These are phyloP conservation scores for Scopulariopsis brevicaulis DNA, from an alignment of 2,329 filamentous ascomycete species.

Conservation along the genomic window DNA sequence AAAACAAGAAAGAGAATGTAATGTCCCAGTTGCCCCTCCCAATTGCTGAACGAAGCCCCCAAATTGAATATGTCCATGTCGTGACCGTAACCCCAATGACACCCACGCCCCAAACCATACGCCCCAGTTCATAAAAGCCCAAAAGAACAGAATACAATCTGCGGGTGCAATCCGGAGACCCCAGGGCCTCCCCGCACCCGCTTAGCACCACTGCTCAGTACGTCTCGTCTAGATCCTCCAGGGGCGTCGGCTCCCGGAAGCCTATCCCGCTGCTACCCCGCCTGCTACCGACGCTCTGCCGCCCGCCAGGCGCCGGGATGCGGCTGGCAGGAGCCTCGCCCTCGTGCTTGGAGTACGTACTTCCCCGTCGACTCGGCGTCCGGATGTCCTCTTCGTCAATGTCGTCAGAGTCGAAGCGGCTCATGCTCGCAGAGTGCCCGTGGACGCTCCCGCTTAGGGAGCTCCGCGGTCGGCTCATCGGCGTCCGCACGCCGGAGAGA, in stretches of 20 bases:
- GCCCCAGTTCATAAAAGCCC: constrained; percentile 1
- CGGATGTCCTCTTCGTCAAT: constrained; percentile 29
- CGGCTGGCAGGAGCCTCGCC: constrained; percentile 22
- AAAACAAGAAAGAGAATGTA: constrained; percentile 4
- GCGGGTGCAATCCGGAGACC: not conserved
- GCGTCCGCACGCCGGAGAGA: constrained; percentile 47
- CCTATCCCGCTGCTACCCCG: constrained; percentile 27
- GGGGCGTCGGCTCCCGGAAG: constrained; percentile 7
- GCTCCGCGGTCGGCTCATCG: constrained; percentile 58
- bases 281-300: constrained; percentile 27
- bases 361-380: constrained; percentile 42
- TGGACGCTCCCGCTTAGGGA: constrained; percentile 56
- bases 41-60: not conserved
- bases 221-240: constrained; percentile 42
- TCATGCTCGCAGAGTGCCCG: constrained; percentile 46
- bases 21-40: not conserved
- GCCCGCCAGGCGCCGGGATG: constrained; percentile 30
- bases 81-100: constrained; percentile 2
- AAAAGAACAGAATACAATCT: not conserved
- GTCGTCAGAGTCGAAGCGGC: constrained; percentile 34
- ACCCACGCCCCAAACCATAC: not conserved
- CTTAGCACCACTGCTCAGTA: constrained; percentile 22
- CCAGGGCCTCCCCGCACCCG: not conserved
- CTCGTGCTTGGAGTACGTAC: constrained; percentile 39
- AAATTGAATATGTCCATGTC: not conserved